Base-by-base conservation (phyloP, 768 basidiomycete species). In the Chalciporus sphaerocephalus region DNA sequence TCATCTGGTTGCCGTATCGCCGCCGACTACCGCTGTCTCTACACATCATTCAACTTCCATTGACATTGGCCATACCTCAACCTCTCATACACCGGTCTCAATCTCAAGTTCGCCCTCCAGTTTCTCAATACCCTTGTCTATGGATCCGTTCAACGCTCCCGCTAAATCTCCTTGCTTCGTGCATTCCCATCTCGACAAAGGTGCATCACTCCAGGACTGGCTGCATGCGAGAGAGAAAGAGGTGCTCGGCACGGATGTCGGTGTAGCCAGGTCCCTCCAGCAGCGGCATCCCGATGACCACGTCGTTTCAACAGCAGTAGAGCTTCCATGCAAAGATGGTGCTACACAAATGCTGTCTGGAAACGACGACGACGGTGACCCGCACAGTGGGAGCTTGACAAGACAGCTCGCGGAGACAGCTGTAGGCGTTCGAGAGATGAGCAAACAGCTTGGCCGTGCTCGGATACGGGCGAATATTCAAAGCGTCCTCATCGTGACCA, bases 381-480 rank as follows among this genome's bases (percentile, higher is more conserved):
- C 83, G 36, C 81, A 80, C 50, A 79, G 77, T 1, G 78, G 79
- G 34, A 94, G 85, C 61, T 67, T 98, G 57, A 98, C 96, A 6
- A 85, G 80, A 61, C 91, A 93, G 55, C 75, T 99, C 12, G 96
- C 95, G 7, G 95, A 95, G 70, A 99, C 96, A 16, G 96, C 96
- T 15, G 90, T 92, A 11, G 88, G 92, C 30, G 96, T 99, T 10
- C 79, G 96, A 38, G 96, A 99, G 69, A 94, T 97, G 92, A 95
- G 92, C 80, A 95, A 95, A 67, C 91, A 95, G 65, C 83, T 99
- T 15, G 96, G 95, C 42, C 87, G 95, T 44, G 92, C 95, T 4
- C 80, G 92, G 24, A 90, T 98, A 46, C 83, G 83, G 40, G 87
- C 91, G 13, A 87, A 89, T 59, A 92, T 98, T 46, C 92, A 97